Evolutionary conservation across 2,329 filamentous ascomycete genomes (phyloP).

Genomic region (Colletotrichum scovillei): DNA sequence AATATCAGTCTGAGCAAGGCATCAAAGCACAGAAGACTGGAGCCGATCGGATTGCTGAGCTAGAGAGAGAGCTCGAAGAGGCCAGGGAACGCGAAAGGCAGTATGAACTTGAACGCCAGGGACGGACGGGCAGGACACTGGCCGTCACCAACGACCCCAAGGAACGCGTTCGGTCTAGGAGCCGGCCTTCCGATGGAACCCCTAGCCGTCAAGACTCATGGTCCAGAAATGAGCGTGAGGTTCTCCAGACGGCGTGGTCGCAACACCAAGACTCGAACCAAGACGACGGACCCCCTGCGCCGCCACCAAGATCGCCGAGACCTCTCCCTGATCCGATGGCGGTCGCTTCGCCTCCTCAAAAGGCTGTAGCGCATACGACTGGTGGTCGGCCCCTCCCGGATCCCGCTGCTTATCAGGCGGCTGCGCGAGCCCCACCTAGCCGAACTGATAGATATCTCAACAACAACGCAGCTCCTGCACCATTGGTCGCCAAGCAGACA

Average conservation of each 20-base stretch:
- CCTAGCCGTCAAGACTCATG: conserved; percentile 72
- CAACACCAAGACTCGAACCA: conserved; percentile 52
- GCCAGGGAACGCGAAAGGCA: conserved; percentile 72
- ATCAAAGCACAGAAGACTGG: conserved; percentile 39
- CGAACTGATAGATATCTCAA: conserved; percentile 70
- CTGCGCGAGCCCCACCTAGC: conserved; percentile 43
- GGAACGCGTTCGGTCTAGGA: conserved; percentile 43
- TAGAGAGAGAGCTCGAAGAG: conserved; percentile 78
- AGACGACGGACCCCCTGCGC: conserved; percentile 39
- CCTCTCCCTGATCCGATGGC: conserved; percentile 54
- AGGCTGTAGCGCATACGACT: conserved; percentile 51
- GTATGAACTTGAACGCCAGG: conserved; percentile 68
- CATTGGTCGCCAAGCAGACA: conserved; percentile 53
- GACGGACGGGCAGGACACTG: conserved; percentile 50
- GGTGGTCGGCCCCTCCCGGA: conserved; percentile 66
- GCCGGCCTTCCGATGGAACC: conserved; percentile 41
- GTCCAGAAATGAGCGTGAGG: conserved; percentile 72
- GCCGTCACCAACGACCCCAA: conserved; percentile 42
- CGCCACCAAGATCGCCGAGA: conserved; percentile 46
- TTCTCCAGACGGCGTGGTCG: conserved; percentile 66
- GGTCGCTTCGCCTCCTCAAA: conserved; percentile 40
- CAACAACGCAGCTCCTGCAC: conserved; percentile 61
- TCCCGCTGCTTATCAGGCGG: conserved; percentile 49
- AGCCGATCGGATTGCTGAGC: conserved; percentile 58
- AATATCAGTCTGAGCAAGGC: conserved; percentile 82